Base-by-base conservation (phyloP, 306 rosid species). In the Quercus variabilis region DNA sequence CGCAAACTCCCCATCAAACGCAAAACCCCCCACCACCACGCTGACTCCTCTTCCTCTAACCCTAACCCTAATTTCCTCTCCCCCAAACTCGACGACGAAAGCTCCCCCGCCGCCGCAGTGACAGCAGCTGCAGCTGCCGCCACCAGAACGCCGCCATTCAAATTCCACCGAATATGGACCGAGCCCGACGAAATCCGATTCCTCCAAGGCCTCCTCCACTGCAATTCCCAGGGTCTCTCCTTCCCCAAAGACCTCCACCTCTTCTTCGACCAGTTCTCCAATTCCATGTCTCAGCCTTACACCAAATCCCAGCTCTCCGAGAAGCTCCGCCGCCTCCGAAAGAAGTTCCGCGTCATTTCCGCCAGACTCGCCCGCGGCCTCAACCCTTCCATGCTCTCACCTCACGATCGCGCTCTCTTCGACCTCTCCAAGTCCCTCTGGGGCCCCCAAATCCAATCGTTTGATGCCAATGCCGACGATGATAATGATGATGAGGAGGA, bases 231-330 rank as follows among this genome's bases (percentile, higher is more conserved):
- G 1, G 79, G 82, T 1, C 75, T 80, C 4, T 57, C 73, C 3
- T 84, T 84, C 60, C 87, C 87, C 5, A 72, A 60, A 73, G 84
- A 84, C 28, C 43, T 80, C n/a, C 65, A 64, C 65, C 18, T 80
- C 73, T 84, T 84, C 81, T 79, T 79, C 59, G 64, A 55, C 23
- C 81, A 72, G 1, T 83, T 83, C 84, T 84, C 81, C 81, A 28
- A n/a, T 55, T 11, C 84, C 69, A 73, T 65, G 76, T 72, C 81
- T 2, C 81, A 80, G 28, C 79, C 82, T 9, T 84, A 84, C 75
- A 21, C 84, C 76, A 80, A 67, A 51, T 84, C 87, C 1, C 87
- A 84, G 73, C 87, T 80, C 73, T 84, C 84, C 76, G 87, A 84
- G 79, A 84, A 84, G 84, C 84, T 84, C 55, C 84, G 82, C 20